Evolutionary conservation across 2,329 filamentous ascomycete genomes (phyloP).

Genomic region (Didymella glomerata): DNA sequence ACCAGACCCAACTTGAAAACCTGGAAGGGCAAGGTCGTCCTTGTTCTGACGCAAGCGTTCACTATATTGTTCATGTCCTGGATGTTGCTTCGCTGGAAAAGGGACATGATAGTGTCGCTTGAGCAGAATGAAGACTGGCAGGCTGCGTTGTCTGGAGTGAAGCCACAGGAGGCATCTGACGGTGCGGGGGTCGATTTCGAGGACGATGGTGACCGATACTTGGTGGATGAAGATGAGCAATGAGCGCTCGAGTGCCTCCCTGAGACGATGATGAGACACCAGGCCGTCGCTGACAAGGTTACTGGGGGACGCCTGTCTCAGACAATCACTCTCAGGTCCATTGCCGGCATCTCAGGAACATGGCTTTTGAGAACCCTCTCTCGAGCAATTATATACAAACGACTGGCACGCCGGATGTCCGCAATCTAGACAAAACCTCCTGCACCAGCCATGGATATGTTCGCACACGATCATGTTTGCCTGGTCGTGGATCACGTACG

Average conservation of each 20-base stretch:
- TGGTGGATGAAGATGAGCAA: not conserved
- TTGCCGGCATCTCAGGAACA: no score
- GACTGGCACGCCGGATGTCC: not conserved
- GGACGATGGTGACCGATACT: conserved; percentile 14
- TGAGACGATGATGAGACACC: not conserved
- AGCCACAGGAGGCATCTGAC: not conserved
- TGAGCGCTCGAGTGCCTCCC: not conserved
- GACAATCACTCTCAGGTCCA: not conserved
- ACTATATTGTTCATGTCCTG: conserved; percentile 10
- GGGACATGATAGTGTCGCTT: not conserved
- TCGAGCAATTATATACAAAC: not conserved
- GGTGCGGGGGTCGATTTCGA: not conserved
- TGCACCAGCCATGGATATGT: no score
- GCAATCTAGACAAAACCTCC: not conserved
- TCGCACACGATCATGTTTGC: not conserved
- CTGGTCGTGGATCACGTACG: not conserved
- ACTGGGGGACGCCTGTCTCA: not conserved
- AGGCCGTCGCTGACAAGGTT: no score
- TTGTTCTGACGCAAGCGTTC: conserved; percentile 23
- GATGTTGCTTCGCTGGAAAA: conserved; percentile 12
- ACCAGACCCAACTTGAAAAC: conserved; percentile 26
- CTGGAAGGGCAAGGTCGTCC: conserved; percentile 16
- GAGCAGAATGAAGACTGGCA: not conserved
- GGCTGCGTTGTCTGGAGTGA: conserved; percentile 1
- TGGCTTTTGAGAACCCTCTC: not conserved